Base-by-base conservation (phyloP, 2,329 filamentous ascomycete species). In the Paraconiothyrium sp. region DNA sequence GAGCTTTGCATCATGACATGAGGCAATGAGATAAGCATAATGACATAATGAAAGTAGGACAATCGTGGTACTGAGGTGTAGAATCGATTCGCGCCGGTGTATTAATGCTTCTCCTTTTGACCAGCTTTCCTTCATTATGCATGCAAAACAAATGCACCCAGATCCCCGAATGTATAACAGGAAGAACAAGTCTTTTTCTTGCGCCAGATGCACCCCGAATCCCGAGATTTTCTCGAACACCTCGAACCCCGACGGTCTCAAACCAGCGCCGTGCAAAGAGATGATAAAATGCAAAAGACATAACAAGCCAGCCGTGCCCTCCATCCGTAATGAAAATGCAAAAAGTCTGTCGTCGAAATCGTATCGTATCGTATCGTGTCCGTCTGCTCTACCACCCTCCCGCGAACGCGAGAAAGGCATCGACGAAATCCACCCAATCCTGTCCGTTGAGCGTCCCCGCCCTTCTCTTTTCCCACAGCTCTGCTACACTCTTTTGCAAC, bases 361-460 rank as follows among this genome's bases (percentile, higher is more conserved):
- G 27, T 30, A 30, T 30, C 27, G 27, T 30, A 30, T 30, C 27
- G 27, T 30, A 30, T 30, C 27, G 27, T 30, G 27, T 30, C 27
- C 27, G 27, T 30, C 27, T 30, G 4, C 4, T 4, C 27, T 34
- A 73, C 70, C 68, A 74, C 39, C 73, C 72, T 10, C 75, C 76
- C n/a, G 72, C 73, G 46, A 73, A 75, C 9, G 49, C 61, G 39
- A 79, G 61, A 58, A 79, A 78, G n/a, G 46, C 56, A 57, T 79
- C 75, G 48, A 79, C 76, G 49, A 74, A 69, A 43, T 64, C 61
- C 32, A 78, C 72, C 73, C 76, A 76, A 54, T 78, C 76, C 52
- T 75, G 70, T 2, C 72, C 74, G 47, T 74, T 75, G 30, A 78
- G 60, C 30, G 62, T 67, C 0, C 76, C 75, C 32, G 51, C 56